Evolutionary conservation across 2,329 filamentous ascomycete species (phyloP).

Genomic region (Tolypocladium paradoxum): DNA sequence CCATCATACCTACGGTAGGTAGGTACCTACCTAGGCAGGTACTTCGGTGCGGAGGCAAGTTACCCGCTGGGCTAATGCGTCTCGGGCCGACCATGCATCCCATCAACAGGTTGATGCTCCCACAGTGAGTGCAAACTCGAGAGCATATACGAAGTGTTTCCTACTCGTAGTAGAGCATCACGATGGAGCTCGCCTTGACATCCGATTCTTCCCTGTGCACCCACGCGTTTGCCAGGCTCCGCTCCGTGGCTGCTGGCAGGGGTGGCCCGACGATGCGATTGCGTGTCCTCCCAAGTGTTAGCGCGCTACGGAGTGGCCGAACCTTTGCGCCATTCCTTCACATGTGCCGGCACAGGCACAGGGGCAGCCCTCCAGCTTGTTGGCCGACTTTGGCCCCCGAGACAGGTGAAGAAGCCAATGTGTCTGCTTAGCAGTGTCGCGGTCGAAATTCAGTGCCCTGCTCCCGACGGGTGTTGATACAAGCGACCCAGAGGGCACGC

Average conservation of each 20-base stretch:
- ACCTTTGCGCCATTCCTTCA: background rate
- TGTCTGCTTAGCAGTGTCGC: background rate
- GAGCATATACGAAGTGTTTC: too few relatives aligned
- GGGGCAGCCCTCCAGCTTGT: background rate
- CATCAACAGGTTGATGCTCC: background rate
- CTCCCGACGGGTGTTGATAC: background rate
- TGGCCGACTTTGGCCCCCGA: background rate
- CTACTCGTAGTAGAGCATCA: background rate
- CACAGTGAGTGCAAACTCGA: background rate
- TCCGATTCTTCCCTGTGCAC: background rate
- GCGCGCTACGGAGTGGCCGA: too few relatives aligned
- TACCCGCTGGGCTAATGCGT: background rate
- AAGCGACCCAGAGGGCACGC: background rate
- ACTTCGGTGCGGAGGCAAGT: too few relatives aligned
- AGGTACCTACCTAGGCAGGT: too few relatives aligned
- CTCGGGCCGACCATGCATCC: background rate
- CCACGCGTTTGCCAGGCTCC: background rate
- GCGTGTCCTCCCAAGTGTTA: background rate
- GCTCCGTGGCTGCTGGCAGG: background rate
- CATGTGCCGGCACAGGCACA: background rate
- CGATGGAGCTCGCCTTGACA: background rate
- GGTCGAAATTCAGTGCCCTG: background rate
- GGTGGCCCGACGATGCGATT: background rate
- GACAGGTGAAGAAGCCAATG: background rate
- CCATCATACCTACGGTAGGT: too few relatives aligned